Evolutionary conservation across 768 basidiomycete species (phyloP), one percentile per base, ranked within the genome.

Genomic region (Russula sp.): DNA sequence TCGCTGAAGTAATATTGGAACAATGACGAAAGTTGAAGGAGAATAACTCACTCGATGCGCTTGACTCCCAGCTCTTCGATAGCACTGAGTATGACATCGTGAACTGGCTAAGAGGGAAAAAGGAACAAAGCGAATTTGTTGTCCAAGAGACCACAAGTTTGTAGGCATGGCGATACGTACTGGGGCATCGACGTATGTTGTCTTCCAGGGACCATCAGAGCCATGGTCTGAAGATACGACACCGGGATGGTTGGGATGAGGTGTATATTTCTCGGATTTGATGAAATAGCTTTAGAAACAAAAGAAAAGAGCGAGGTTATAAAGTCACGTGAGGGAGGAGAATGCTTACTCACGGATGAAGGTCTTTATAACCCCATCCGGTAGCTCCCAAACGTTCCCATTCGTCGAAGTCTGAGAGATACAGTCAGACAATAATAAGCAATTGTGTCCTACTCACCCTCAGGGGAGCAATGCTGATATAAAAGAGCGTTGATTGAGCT

Each of bases 381-480:
- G 59, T 51, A 7, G 70, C 70, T 7, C 69, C 69, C 9, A 70
- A 46, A 36, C 62, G 61, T 20, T 66, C 70, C 70, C 70, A 70
- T 40, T 71, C 63, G 6, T 70, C 66, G 18, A 64, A 70, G 46
- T 70, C 69, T 61, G 44, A 48, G 1, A 14, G 11, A 48, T 14
- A 34, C 18, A 5, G 26, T 66, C 44, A 63, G 50, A 34, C 11
- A 24, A 20, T 32, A 10, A 1, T 5, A 49, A 2, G 5, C 1
- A 18, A 13, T 10, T 8, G 30, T 20, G 28, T 3, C 8, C 11
- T 7, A 28, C 59, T 18, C 28, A 66, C 67, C 67, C 10, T 62
- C 67, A 5, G 64, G 50, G 16, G 67, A 65, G 51, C 64, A 65
- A 40, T 63, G 67, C 32, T 67, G 67, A 42, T 66, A 67, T 34